Percentiles rank a stretch among this genome's conserved stretches.
Evolutionary conservation across 176 grass and related monocot genomes (phyloP).

Genomic region (Phoenix roebelenii): DNA sequence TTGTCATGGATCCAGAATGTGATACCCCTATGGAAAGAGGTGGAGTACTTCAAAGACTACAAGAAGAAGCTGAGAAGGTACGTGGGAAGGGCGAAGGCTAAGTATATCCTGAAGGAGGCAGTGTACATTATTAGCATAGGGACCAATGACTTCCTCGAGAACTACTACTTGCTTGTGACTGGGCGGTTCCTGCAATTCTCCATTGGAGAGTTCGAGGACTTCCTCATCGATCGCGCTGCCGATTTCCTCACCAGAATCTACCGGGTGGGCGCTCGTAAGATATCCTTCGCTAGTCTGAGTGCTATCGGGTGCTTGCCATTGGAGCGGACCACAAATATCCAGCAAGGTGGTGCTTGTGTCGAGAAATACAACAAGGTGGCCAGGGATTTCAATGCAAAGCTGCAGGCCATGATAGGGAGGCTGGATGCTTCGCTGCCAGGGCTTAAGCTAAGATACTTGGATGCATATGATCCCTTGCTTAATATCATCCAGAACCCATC

Average conservation of each 20-base stretch:
- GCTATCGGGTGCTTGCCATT: slow-evolving; percentile 75
- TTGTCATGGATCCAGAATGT: slow-evolving; percentile 7
- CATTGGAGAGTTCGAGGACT: slow-evolving; percentile 45
- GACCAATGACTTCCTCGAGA: slow-evolving; percentile 90
- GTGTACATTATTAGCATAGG: slow-evolving; percentile 72
- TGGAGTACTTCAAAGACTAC: slow-evolving; percentile 87
- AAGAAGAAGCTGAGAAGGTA: slow-evolving; percentile 24
- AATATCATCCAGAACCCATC: slow-evolving; percentile 43
- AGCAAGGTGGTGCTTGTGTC: slow-evolving; percentile 39
- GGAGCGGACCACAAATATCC: slow-evolving; percentile 39
- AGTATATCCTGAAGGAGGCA: slow-evolving; percentile 44
- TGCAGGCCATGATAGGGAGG: slow-evolving; percentile 34
- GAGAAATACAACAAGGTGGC: slow-evolving; percentile 69
- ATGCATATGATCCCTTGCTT: slow-evolving; percentile 41
- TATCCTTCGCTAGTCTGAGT: slow-evolving; percentile 57
- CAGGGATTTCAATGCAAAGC: slow-evolving; percentile 57
- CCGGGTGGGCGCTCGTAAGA: slow-evolving; percentile 44
- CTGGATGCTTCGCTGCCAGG: slow-evolving; percentile 7
- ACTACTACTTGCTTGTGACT: slow-evolving; percentile 60
- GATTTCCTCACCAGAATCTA: slow-evolving; percentile 53
- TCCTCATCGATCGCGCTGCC: slow-evolving; percentile 36
- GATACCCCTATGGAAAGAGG: slow-evolving; percentile 67
- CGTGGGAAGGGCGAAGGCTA: slow-evolving; percentile 16
- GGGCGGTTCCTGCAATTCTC: slow-evolving; percentile 52
- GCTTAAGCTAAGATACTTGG: slow-evolving; percentile 33